These are phyloP conservation scores for Rostrohypoxylon terebratum DNA, from an alignment of 495 filamentous ascomycete genomes.

Conservation along the genomic window DNA sequence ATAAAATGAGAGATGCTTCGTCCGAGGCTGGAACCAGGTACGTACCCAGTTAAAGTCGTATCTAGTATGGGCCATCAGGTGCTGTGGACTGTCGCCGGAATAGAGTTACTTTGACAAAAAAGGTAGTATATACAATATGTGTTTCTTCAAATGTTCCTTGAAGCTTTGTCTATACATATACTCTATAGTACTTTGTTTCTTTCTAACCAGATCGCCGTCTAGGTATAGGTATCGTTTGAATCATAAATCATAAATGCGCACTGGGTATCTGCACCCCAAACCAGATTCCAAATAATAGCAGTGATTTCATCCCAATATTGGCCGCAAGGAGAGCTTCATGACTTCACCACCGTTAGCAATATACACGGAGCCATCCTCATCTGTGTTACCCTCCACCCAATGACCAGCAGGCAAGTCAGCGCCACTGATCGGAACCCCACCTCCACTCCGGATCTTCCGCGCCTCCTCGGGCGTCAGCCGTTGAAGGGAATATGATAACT, in stretches of 20 bases:
- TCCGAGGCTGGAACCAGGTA: no score
- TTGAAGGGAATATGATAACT: slow-evolving; percentile 16
- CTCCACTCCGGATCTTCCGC: not conserved
- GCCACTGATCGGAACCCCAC: slow-evolving; percentile 1
- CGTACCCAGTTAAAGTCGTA: no score
- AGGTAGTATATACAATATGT: no score
- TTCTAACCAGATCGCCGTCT: not conserved
- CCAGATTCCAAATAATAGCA: not conserved
- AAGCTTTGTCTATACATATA: no score
- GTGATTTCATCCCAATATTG: not conserved
- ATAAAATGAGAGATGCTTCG: no score
- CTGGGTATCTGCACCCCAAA: not conserved
- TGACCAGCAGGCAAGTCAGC: slow-evolving; percentile 4
- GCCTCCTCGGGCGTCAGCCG: slow-evolving; percentile 14
- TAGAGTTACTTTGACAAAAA: no score
- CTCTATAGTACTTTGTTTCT: no score
- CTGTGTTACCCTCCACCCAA: slow-evolving; percentile 23
- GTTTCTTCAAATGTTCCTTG: no score
- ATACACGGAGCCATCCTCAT: slow-evolving; percentile 24
- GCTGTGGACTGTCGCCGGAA: no score
- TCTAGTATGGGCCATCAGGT: no score
- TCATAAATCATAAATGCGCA: not conserved
- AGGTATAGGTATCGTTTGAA: not conserved
- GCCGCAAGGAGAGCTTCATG: slow-evolving; percentile 7
- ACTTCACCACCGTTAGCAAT: slow-evolving; percentile 26